Evolutionary conservation across 805 yeast species (phyloP).

Genomic region (Middelhovenomyces tepae): DNA sequence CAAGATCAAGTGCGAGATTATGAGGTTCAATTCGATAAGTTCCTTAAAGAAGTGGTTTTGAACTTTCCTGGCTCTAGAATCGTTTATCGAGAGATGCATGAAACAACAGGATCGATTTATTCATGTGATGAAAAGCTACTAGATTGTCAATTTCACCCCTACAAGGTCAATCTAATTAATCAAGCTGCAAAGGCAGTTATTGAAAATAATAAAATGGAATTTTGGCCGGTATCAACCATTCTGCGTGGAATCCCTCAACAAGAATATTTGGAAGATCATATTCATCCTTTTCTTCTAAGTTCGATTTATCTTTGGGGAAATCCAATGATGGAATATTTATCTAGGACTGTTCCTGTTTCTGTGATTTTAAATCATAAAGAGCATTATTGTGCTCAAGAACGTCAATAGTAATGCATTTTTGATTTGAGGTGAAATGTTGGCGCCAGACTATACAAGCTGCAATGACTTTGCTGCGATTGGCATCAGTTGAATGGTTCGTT

Average conservation of each 20-base stretch:
- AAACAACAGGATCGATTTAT: constrained; percentile 8
- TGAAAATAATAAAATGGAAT: constrained; percentile 7
- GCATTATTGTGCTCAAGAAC: too few relatives aligned
- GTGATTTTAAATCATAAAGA: too few relatives aligned
- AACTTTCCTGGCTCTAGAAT: constrained; percentile 6
- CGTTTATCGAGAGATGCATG: constrained; percentile 10
- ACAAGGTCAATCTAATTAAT: constrained; percentile 10
- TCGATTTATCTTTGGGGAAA: constrained; percentile 11
- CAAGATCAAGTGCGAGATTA: constrained; percentile 8
- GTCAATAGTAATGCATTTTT: too few relatives aligned
- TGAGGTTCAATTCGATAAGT: constrained; percentile 4
- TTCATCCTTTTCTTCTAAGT: constrained; percentile 8
- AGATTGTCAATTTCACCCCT: constrained; percentile 9
- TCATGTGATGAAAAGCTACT: constrained; percentile 8
- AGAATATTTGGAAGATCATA: constrained; percentile 10
- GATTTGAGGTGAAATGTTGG: too few relatives aligned
- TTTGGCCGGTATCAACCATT: constrained; percentile 10
- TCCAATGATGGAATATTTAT: constrained; percentile 9
- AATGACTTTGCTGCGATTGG: too few relatives aligned
- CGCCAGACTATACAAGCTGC: too few relatives aligned
- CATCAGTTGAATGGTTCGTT: too few relatives aligned
- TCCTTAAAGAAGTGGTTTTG: constrained; percentile 4
- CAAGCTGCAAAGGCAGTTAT: constrained; percentile 6
- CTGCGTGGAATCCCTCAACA: constrained; percentile 8
- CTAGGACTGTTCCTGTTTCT: too few relatives aligned